Conservation (phyloP, 2,329 filamentous ascomycete species). For the Alternaria metachromatica region DNA sequence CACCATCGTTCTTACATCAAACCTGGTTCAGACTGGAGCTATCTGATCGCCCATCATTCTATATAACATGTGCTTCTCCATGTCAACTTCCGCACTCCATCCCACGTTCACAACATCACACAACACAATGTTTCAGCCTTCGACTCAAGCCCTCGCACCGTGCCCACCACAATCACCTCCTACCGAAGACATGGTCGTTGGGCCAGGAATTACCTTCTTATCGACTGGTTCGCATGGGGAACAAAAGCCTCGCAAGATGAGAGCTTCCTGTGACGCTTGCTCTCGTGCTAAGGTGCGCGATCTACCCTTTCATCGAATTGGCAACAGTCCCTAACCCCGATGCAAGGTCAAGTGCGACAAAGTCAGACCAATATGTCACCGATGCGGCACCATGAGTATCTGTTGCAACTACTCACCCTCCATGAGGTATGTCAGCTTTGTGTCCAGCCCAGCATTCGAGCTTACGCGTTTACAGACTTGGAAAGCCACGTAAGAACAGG, state of each 20-base stretch:
- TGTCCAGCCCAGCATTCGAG: not conserved
- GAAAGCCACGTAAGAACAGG: constrained; percentile 48
- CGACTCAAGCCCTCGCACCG: constrained; percentile 33
- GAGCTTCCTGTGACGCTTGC: constrained; percentile 49
- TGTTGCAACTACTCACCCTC: constrained; percentile 50
- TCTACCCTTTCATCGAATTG: not conserved
- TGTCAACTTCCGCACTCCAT: constrained; percentile 19
- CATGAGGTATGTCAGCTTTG: constrained; percentile 42
- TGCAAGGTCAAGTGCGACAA: constrained; percentile 47
- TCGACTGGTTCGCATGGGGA: constrained; percentile 31
- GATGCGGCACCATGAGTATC: constrained; percentile 47
- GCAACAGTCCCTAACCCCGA: constrained; percentile 5
- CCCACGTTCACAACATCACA: constrained; percentile 15
- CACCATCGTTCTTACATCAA: constrained; percentile 28
- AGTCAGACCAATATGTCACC: constrained; percentile 45
- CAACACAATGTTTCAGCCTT: constrained; percentile 40
- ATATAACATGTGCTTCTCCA: constrained; percentile 40
- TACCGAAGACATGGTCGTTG: constrained; percentile 31
- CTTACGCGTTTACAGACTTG: constrained; percentile 36
- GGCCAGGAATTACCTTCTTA: constrained; percentile 26
- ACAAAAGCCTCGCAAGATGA: constrained; percentile 45
- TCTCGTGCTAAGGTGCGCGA: constrained; percentile 42
- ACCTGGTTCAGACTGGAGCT: constrained; percentile 24
- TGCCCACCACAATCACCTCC: constrained; percentile 32
- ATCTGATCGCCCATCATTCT: constrained; percentile 26